Evolutionary conservation across 2,329 filamentous ascomycete species (phyloP).

Genomic region (Mycosphaerella arachidis): DNA sequence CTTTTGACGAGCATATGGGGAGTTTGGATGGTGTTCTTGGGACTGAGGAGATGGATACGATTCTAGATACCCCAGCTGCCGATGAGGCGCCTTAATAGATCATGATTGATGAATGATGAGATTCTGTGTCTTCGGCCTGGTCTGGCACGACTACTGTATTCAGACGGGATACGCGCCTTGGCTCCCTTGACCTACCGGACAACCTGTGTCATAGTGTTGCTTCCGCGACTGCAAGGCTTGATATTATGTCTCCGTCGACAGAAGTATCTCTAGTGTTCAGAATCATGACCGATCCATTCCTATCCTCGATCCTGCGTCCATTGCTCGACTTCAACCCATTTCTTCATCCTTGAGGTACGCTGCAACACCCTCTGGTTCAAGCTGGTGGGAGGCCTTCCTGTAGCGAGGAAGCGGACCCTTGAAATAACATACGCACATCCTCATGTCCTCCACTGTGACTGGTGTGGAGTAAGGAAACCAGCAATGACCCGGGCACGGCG

Average conservation of each 20-base stretch:
- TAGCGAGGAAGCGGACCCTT: not conserved
- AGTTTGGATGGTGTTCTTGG: slow-evolving; percentile 34
- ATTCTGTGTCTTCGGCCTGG: not conserved
- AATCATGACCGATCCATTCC: no score
- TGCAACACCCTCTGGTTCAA: not conserved
- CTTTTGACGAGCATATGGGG: slow-evolving; percentile 35
- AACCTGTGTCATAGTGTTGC: no score
- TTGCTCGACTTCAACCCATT: not conserved
- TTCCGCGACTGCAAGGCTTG: no score
- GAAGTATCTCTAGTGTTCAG: no score
- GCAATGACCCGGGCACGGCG: no score
- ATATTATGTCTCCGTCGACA: no score
- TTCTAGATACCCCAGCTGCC: slow-evolving; percentile 5
- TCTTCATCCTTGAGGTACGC: not conserved
- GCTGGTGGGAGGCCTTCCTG: not conserved
- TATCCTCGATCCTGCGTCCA: not conserved
- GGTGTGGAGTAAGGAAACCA: no score
- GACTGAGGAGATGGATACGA: not conserved
- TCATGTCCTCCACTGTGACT: not conserved
- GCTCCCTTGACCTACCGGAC: no score
- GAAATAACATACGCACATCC: not conserved
- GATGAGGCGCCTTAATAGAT: slow-evolving; percentile 1
- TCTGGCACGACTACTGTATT: not conserved
- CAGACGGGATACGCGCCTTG: no score
- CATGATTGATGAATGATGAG: not conserved